Evolutionary conservation across 2,329 filamentous ascomycete genomes (phyloP).

Genomic region (Exophiala mesophila): DNA sequence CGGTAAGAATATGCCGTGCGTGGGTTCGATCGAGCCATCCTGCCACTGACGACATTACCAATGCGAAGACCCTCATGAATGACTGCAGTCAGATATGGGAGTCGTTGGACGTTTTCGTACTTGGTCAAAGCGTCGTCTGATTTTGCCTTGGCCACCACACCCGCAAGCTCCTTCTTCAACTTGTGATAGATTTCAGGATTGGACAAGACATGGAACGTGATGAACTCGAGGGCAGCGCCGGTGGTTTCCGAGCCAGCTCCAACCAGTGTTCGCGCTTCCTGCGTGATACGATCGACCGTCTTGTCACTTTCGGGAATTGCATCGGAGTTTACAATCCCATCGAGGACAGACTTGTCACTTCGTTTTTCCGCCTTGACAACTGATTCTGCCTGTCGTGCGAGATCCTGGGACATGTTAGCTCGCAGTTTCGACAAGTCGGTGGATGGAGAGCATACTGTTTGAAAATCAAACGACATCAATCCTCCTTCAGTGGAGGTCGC

Average conservation of each 20-base stretch:
- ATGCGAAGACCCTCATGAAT: slow-evolving; percentile 48
- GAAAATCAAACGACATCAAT: slow-evolving; percentile 22
- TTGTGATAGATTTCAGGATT: slow-evolving; percentile 22
- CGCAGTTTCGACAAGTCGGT: not conserved
- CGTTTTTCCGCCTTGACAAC: slow-evolving; percentile 18
- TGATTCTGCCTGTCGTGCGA: slow-evolving; percentile 14
- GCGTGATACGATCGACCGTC: slow-evolving; percentile 28
- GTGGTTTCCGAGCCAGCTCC: slow-evolving; percentile 26
- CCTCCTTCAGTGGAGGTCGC: slow-evolving; percentile 20
- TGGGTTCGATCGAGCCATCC: slow-evolving; percentile 19
- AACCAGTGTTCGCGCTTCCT: slow-evolving; percentile 23
- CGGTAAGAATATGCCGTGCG: slow-evolving; percentile 13
- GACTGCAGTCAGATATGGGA: slow-evolving; percentile 47
- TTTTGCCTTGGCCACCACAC: slow-evolving; percentile 26
- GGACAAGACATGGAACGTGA: slow-evolving; percentile 21
- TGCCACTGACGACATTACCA: slow-evolving; percentile 39
- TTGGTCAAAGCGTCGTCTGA: slow-evolving; percentile 11
- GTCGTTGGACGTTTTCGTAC: slow-evolving; percentile 16
- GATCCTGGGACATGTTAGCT: slow-evolving; percentile 5
- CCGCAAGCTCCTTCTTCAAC: slow-evolving; percentile 30
- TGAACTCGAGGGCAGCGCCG: slow-evolving; percentile 17
- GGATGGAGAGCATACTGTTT: slow-evolving; percentile 13
- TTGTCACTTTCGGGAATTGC: slow-evolving; percentile 32
- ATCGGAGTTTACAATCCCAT: slow-evolving; percentile 25
- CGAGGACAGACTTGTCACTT: slow-evolving; percentile 25